Base-by-base conservation (phyloP, 306 rosid genomes). In the Mucuna pruriens region DNA sequence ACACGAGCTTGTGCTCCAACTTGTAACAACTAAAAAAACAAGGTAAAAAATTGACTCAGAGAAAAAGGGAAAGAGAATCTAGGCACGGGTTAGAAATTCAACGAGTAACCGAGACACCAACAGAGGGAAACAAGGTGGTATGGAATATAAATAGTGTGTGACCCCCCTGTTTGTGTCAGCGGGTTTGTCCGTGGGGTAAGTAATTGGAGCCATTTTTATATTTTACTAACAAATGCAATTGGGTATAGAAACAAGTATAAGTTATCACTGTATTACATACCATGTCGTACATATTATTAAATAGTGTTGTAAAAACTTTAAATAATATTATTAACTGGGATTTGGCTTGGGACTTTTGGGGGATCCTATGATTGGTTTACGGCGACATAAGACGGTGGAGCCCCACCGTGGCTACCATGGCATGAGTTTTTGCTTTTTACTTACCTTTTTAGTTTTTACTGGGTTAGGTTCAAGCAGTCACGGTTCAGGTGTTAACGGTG, bases 51-150 rank as follows among this genome's bases (percentile, higher is more conserved):
- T 25, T 71, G 29, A 42, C 33, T 2, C 29, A 20, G 2, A 38
- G 64, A 80, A 55, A 60, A 61, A 17, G 19, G 3, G 7, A 10
- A 5, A 42, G 42, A 79, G 87, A 84, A 85, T 86, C 82, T 46
- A 70, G 49, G 55, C 57, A 79, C 26, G 75, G 80, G 80, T 80
- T 60, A 82, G 73, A 71, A 81, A 44, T 72, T 85, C 82, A 71
- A 82, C 61, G n/a, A 31, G 64, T 40, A 75, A 26, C 29, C 22
- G 42, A 82, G 74, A 26, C 5, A 79, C 17, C 67, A 60, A 72
- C 49, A 76, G 88, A 80, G 36, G 40, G 33, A n/a, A 48, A 48
- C 34, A 63, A 11, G 13, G 74, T 7, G 42, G 42, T 55, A 23
- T 65, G 31, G 15, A 22, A 22, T 51, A 57, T 57, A 57, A 57